Percentiles rank a stretch among this genome's conserved stretches.
phyloP scores from a whole-genome alignment of 2,329 filamentous ascomycete genomes.

The Neonectria punicea region DNA sequence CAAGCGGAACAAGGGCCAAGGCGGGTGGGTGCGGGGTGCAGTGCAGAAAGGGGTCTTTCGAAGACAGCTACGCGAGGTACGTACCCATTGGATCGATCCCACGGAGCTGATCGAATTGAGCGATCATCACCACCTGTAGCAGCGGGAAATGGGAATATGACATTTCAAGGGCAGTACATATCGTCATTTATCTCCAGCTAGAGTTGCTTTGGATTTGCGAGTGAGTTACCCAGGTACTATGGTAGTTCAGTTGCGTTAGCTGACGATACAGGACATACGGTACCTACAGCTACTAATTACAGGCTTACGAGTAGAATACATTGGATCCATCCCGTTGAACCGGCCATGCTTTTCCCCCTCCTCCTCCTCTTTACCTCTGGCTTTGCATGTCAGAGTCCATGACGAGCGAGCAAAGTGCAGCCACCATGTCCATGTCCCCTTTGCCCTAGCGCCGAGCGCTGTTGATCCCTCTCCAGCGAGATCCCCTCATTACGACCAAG shows the following conservation, averaged over 20 bases:
- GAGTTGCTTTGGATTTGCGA: neutral
- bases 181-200: neutral
- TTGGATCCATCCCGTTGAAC: neutral
- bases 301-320: neutral
- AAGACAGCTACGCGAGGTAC: neutral
- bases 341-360: neutral
- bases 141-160: neutral
- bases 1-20: neutral
- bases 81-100: neutral
- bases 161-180: neutral
- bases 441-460: constrained; percentile 31
- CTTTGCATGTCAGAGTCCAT: neutral
- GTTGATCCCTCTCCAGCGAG: neutral
- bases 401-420: neutral
- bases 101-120: neutral
- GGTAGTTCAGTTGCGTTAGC: too few relatives aligned
- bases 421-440: constrained; percentile 17
- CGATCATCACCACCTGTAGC: neutral
- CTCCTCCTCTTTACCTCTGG: neutral
- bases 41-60: neutral
- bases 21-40: neutral
- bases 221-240: neutral
- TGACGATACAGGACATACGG: too few relatives aligned
- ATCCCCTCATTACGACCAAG: neutral
- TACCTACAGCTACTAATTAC: neutral